Evolutionary conservation across 78 protist species (phyloP).

Genomic region (Chrysochromulina parva): DNA sequence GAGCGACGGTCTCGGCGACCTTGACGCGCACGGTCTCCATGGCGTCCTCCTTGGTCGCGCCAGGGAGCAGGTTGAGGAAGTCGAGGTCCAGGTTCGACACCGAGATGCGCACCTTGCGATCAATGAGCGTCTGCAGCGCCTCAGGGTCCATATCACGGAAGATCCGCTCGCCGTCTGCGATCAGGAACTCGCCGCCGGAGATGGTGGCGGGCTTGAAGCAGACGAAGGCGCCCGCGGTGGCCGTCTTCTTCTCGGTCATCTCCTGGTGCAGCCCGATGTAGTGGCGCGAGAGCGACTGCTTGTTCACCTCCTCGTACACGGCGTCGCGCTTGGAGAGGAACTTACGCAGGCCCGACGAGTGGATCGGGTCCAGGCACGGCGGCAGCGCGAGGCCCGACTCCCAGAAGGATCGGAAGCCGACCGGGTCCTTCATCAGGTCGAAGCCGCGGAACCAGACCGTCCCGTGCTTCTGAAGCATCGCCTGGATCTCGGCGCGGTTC

Average conservation of each 20-base stretch:
- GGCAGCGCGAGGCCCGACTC: slow-evolving; percentile 9
- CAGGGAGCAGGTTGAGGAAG: not conserved
- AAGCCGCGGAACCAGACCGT: slow-evolving; percentile 3
- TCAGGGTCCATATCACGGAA: slow-evolving; percentile 15
- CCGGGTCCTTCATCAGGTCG: slow-evolving; percentile 8
- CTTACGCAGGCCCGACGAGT: slow-evolving; percentile 40
- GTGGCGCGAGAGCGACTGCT: slow-evolving; percentile 23
- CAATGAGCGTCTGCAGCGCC: not conserved
- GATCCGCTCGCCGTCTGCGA: slow-evolving; percentile 25
- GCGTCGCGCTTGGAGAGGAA: slow-evolving; percentile 35
- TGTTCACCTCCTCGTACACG: slow-evolving; percentile 33
- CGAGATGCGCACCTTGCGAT: slow-evolving; percentile 8
- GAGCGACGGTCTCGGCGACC: not conserved
- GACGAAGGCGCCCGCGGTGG: slow-evolving; percentile 11
- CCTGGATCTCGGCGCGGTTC: not conserved
- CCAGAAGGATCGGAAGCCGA: slow-evolving; percentile 22
- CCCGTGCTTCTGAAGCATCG: not conserved
- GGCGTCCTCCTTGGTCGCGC: not conserved
- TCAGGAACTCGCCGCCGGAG: slow-evolving; percentile 25
- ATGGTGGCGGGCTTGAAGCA: slow-evolving; percentile 33
- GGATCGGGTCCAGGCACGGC: slow-evolving; percentile 41
- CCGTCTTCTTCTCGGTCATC: not conserved
- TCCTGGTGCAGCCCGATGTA: slow-evolving; percentile 41
- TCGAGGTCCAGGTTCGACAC: slow-evolving; percentile 37
- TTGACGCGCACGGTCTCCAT: not conserved